A percentile compares a stretch with the other conserved stretches of the same genome.
Conservation (phyloP, 192 early-diverging fungal genomes). For the Coemansia sp. region DNA sequence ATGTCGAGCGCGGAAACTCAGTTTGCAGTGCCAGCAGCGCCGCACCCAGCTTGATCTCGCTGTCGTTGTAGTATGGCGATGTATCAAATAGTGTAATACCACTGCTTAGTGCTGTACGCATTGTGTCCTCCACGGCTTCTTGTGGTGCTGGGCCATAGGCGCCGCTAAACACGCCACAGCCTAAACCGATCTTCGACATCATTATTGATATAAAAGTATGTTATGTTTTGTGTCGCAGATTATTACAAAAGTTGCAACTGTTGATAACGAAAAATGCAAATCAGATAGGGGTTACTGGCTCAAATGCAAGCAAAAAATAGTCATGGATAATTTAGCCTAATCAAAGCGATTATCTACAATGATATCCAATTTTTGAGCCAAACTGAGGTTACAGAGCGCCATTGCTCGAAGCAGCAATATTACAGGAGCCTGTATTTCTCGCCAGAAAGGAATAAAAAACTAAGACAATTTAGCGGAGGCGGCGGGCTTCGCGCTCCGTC, state of each 20-base stretch:
- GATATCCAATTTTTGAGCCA: too few relatives aligned
- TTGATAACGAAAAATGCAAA: neutral
- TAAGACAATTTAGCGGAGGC: slow-evolving; percentile 79
- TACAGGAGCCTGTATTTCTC: slow-evolving; percentile 3
- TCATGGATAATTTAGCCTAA: too few relatives aligned
- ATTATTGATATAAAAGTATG: too few relatives aligned
- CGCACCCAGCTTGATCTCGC: slow-evolving; percentile 65
- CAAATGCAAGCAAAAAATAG: too few relatives aligned
- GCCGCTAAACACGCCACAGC: slow-evolving; percentile 49
- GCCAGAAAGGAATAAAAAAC: slow-evolving; percentile 7
- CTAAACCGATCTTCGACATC: slow-evolving; percentile 19
- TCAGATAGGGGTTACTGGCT: too few relatives aligned
- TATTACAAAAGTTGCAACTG: neutral
- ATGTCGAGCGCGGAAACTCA: slow-evolving; percentile 64
- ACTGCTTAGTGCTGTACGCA: slow-evolving; percentile 33
- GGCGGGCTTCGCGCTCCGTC: slow-evolving; percentile 99
- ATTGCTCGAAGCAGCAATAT: neutral
- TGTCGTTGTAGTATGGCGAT: slow-evolving; percentile 71
- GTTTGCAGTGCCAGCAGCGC: slow-evolving; percentile 52
- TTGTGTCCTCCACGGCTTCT: neutral
- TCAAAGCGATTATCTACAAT: too few relatives aligned
- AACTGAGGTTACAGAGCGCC: too few relatives aligned
- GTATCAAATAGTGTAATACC: slow-evolving; percentile 74
- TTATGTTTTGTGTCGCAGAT: neutral
- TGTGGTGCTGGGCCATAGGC: slow-evolving; percentile 34